A percentile compares a stretch with the other conserved stretches of the same genome.
Conservation (phyloP, 352 stramenopile species). For the Pythium brachiatum region DNA sequence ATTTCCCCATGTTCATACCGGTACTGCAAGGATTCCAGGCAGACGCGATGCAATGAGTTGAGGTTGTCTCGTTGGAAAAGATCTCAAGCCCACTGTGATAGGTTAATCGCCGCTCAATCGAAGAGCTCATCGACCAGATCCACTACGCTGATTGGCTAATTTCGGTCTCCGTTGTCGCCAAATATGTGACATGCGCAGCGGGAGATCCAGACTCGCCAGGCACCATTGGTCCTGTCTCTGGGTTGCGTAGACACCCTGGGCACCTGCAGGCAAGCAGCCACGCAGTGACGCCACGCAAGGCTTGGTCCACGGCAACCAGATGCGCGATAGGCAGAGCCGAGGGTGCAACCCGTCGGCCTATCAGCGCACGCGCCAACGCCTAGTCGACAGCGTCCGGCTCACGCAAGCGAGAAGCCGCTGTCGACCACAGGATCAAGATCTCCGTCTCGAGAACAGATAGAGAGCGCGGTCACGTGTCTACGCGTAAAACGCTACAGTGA, state of each 20-base stretch:
- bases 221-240: conserved; percentile 2
- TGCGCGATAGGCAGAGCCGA: not conserved
- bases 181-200: not conserved
- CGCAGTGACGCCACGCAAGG: not conserved
- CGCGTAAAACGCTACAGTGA: not conserved
- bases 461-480: not conserved
- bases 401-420: not conserved
- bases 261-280: not conserved
- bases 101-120: too few relatives aligned
- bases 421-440: not conserved
- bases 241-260: not conserved
- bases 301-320: not conserved
- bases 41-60: too few relatives aligned
- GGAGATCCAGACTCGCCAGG: not conserved
- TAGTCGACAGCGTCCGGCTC: not conserved
- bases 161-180: not conserved
- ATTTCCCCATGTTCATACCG: not conserved
- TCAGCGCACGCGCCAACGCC: not conserved
- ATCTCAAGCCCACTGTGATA: not conserved
- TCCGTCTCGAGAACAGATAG: not conserved
- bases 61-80: not conserved
- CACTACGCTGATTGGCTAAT: not conserved
- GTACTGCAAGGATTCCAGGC: too few relatives aligned
- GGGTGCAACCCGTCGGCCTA: not conserved
- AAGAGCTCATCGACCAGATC: not conserved